Base-by-base conservation (phyloP, 768 basidiomycete species). In the Tricholomella constricta region DNA sequence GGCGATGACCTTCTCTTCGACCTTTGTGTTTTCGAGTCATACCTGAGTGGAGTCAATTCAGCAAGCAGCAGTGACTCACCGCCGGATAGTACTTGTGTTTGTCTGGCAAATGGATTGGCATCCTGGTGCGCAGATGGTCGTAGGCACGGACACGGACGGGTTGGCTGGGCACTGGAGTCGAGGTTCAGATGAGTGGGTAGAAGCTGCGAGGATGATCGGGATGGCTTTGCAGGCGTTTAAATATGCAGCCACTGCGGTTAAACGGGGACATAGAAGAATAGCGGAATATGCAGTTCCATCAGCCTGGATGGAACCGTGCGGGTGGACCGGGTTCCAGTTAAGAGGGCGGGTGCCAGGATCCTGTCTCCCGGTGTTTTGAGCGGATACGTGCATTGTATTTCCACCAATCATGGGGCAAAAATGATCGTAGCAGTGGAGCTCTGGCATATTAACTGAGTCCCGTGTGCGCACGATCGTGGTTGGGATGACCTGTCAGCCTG, bases 71-170 rank as follows among this genome's bases (percentile, higher is more conserved):
- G 25, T 8, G 4, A 40, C 58, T 49, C 19, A 59, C 58, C 38
- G 41, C 48, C 14, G 58, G 58, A 26, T 37, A 51, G 42, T 49
- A 59, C 20, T 49, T 59, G 15, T 59, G 58, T 15, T 27, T 27
- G 17, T 59, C 58, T 4, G 58, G 58, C 8, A 59, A 23, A 55
- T 59, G 58, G 7, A 59, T 42, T 22, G 58, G 54, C 58, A 54
- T 51, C 31, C 22, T 40, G 23, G 26, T 7, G 9, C 23, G 26
- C 1, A 7, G 42, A 26, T 8, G 23, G n/a, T 26, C 2, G 25
- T 43, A 17, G 37, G 36, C 14, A 8, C 6, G 11, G 6, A 11
- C 29, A 31, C 29, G 6, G 11, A 11, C 29, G 29, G 11, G 6
- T 31, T 11, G 29, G 11, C 29, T n/a, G n/a, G n/a, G n/a, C n/a